A percentile compares a stretch with the other conserved stretches of the same genome.
These are phyloP conservation scores for Fusarium sp. DNA, from an alignment of 2,329 filamentous ascomycete species.

Conservation along the genomic window DNA sequence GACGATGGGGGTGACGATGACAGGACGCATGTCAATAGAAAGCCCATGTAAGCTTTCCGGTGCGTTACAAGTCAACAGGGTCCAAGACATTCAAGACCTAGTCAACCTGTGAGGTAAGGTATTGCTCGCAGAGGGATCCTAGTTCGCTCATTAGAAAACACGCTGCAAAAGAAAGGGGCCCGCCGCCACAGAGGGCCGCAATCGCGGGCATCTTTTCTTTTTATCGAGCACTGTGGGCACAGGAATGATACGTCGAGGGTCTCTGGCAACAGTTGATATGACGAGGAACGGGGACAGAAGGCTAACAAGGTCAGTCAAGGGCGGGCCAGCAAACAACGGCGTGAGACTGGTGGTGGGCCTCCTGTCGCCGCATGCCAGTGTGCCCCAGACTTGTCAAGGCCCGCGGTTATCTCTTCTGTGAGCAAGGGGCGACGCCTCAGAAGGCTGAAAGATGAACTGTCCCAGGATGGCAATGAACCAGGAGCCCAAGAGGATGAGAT, in stretches of 20 bases:
- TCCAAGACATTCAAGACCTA: not conserved
- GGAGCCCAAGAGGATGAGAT: not conserved
- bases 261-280: not conserved
- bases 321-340: not conserved
- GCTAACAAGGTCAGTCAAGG: no score
- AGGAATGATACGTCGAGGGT: not conserved
- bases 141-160: not conserved
- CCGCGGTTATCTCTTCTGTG: not conserved
- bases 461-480: not conserved
- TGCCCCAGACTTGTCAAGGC: not conserved
- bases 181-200: not conserved
- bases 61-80: not conserved
- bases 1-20: not conserved
- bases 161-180: constrained; percentile 2
- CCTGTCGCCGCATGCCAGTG: not conserved
- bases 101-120: not conserved
- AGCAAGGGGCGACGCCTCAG: not conserved
- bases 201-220: not conserved
- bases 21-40: not conserved
- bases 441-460: constrained; percentile 6
- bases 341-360: constrained; percentile 2
- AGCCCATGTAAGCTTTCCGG: not conserved
- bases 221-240: not conserved
- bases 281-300: not conserved
- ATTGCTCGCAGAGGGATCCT: not conserved